Evolutionary conservation across 179 eudicot genomes (phyloP).

Genomic region (Patellifolia procumbens): DNA sequence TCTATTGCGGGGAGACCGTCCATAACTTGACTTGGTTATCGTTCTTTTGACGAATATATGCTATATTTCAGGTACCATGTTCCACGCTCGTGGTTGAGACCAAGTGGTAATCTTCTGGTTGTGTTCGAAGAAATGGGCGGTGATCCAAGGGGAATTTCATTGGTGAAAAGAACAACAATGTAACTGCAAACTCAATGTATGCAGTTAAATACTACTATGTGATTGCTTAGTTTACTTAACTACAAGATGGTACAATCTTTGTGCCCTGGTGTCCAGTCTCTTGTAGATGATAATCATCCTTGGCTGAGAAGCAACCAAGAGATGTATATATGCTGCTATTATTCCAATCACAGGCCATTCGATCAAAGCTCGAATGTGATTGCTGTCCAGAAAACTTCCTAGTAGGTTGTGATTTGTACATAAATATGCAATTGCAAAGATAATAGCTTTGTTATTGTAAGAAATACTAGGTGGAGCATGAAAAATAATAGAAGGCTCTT

Average conservation of each 20-base stretch:
- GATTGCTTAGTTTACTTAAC: not conserved
- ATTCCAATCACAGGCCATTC: not conserved
- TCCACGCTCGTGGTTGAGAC: constrained; percentile 50
- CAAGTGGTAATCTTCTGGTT: constrained; percentile 43
- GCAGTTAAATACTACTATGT: not conserved
- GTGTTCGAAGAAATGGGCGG: constrained; percentile 58
- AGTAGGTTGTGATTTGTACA: constrained; percentile 11
- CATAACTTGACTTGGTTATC: not conserved
- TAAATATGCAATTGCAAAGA: not conserved
- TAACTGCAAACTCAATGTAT: constrained; percentile 10
- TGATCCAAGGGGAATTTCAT: constrained; percentile 38
- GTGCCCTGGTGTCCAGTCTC: constrained; percentile 4
- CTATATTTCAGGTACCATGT: constrained; percentile 45
- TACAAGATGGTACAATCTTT: constrained; percentile 13
- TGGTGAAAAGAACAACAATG: constrained; percentile 41
- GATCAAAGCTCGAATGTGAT: constrained; percentile 9
- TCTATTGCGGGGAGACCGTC: not conserved
- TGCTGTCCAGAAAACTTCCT: constrained; percentile 8
- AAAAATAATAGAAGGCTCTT: constrained; percentile 16
- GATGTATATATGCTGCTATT: constrained; percentile 22
- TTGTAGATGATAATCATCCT: constrained; percentile 25
- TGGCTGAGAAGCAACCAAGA: constrained; percentile 30
- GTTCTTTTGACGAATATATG: constrained; percentile 1
- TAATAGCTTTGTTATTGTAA: constrained; percentile 8
- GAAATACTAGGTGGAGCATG: constrained; percentile 19